Conservation (phyloP, 768 basidiomycete species). For the Psilocybe cyanescens region DNA sequence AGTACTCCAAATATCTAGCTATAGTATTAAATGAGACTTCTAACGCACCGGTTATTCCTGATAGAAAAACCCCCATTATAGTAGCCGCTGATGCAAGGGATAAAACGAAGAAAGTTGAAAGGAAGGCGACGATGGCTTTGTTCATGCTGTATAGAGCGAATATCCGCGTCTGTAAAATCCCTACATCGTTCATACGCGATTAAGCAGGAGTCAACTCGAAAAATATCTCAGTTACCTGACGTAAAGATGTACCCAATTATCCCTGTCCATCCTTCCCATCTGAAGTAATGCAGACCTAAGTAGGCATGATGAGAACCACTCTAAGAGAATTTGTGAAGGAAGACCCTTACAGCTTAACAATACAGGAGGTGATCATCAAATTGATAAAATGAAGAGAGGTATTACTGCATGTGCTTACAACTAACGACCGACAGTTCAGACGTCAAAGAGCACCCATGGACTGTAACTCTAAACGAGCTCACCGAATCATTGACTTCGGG, state of each 20-base stretch:
- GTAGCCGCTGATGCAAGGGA: background rate
- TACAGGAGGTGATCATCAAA: too few species aligned
- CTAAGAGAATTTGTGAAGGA: background rate
- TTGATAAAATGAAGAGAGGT: too few species aligned
- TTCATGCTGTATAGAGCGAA: background rate
- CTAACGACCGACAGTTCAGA: background rate
- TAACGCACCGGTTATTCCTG: background rate
- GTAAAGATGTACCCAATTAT: background rate
- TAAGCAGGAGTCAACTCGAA: background rate
- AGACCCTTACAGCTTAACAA: background rate
- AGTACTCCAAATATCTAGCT: too few species aligned
- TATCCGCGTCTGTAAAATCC: background rate
- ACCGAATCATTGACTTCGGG: background rate
- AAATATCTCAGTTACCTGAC: background rate
- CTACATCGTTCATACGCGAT: background rate
- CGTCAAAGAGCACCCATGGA: too few species aligned
- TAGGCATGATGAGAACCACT: background rate
- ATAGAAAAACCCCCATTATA: background rate
- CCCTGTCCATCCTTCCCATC: background rate
- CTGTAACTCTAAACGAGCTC: background rate
- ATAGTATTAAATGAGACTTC: too few species aligned
- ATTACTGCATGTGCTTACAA: background rate
- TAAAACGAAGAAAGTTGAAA: background rate
- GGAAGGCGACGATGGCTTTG: background rate
- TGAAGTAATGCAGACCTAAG: slow-evolving; percentile 1